phyloP scores from a whole-genome alignment of 371 early-diverging fungal genomes.

The Haplosporangium sp. region DNA sequence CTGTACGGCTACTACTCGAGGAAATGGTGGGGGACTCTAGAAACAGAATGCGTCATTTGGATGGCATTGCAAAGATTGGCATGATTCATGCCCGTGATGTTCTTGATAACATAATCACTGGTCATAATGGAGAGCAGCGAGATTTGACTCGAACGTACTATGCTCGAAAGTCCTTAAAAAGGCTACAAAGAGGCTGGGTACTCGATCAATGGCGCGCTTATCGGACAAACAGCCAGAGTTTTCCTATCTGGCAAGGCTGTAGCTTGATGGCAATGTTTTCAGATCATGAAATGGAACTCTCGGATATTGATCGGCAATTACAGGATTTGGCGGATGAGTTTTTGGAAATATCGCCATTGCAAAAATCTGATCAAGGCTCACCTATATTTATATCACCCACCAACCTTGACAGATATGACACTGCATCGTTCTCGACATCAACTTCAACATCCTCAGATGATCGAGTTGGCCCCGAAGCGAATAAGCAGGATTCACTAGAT shows the following conservation, averaged over 20 bases:
- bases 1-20: conserved; percentile 32
- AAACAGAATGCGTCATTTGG: conserved; percentile 47
- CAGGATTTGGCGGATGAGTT: conserved; percentile 47
- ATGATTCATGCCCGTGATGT: conserved; percentile 51
- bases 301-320: conserved; percentile 37
- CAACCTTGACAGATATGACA: conserved; percentile 11
- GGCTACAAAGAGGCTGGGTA: conserved; percentile 48
- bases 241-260: conserved; percentile 56
- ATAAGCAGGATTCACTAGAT: not conserved
- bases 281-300: conserved; percentile 32
- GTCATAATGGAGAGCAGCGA: conserved; percentile 24
- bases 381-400: not conserved
- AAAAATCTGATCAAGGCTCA: not conserved
- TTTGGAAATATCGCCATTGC: conserved; percentile 27
- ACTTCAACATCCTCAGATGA: not conserved
- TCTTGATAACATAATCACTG: conserved; percentile 40
- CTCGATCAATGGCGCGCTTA: conserved; percentile 53
- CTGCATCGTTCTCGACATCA: not conserved
- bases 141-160: conserved; percentile 43
- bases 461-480: not conserved
- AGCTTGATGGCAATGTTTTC: conserved; percentile 53
- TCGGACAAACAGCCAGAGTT: conserved; percentile 22
- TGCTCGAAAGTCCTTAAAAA: conserved; percentile 40
- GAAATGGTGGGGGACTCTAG: conserved; percentile 51
- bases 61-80: conserved; percentile 45